Conservation (phyloP, 1,139 yeast species). For the Hyphopichia pseudoburtonii region DNA sequence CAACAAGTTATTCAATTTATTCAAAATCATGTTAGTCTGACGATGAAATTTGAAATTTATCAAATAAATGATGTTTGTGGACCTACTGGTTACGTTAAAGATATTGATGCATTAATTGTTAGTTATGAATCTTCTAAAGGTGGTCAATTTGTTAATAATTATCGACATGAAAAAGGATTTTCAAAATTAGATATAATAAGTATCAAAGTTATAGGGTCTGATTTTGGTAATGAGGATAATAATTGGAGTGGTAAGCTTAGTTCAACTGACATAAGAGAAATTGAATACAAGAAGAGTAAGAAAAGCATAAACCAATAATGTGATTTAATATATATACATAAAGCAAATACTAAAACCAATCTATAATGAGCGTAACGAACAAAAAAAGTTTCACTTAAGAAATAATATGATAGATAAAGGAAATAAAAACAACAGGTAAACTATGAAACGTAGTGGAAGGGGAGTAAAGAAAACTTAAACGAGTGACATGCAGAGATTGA, state of each 20-base stretch:
- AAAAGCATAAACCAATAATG: background rate
- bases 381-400: no score
- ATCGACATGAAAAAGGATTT: conserved; percentile 59
- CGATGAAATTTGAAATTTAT: conserved; percentile 35
- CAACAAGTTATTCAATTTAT: conserved; percentile 50
- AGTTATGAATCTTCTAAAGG: conserved; percentile 81
- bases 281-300: background rate
- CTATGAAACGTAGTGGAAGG: no score
- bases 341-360: no score
- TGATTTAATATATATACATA: no score
- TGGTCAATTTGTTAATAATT: conserved; percentile 67
- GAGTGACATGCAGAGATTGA: no score
- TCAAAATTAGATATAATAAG: conserved; percentile 52
- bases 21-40: conserved; percentile 39
- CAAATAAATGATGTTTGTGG: conserved; percentile 88
- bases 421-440: no score
- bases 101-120: conserved; percentile 77
- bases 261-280: conserved; percentile 59
- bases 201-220: conserved; percentile 69
- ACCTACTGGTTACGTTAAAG: conserved; percentile 79
- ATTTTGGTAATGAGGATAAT: conserved; percentile 44
- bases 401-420: no score
- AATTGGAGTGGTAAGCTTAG: conserved; percentile 74
- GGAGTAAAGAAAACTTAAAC: background rate
- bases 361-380: no score